Conservation (phyloP, 2,329 filamentous ascomycete genomes). For the Fusarium napiforme region DNA sequence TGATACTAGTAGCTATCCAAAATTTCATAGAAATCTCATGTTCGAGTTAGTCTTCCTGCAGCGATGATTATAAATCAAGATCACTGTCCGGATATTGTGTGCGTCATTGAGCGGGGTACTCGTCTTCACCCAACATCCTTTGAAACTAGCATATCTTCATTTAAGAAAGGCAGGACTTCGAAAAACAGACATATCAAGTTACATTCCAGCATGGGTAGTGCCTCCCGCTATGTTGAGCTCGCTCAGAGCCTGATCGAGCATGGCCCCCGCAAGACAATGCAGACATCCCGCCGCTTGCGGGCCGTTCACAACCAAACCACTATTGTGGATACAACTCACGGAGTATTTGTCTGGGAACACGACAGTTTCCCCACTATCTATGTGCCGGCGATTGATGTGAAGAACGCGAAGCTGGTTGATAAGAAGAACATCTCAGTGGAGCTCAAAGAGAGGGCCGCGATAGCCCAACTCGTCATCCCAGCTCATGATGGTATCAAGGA, state of each 20-base stretch:
- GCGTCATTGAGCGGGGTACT: constrained; percentile 39
- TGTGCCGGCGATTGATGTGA: constrained; percentile 48
- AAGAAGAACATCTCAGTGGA: constrained; percentile 42
- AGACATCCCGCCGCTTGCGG: constrained; percentile 47
- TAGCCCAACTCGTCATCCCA: constrained; percentile 48
- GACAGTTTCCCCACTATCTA: constrained; percentile 61
- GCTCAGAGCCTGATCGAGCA: constrained; percentile 24
- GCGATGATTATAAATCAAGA: constrained; percentile 34
- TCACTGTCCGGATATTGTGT: neutral
- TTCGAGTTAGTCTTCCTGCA: neutral
- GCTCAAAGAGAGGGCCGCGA: constrained; percentile 41
- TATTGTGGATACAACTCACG: constrained; percentile 53
- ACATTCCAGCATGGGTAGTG: neutral
- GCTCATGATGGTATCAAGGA: constrained; percentile 40
- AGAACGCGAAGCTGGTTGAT: constrained; percentile 44
- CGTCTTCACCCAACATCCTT: neutral
- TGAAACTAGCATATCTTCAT: neutral
- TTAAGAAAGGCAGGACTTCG: neutral
- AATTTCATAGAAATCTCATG: neutral
- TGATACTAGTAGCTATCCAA: neutral
- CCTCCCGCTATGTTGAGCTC: constrained; percentile 4
- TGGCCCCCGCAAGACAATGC: constrained; percentile 31
- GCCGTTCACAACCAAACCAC: constrained; percentile 48
- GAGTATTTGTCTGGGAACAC: constrained; percentile 58
- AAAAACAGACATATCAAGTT: neutral